These are phyloP conservation scores for Salix exigua DNA, from an alignment of 345 rosid genomes.

Conservation along the genomic window DNA sequence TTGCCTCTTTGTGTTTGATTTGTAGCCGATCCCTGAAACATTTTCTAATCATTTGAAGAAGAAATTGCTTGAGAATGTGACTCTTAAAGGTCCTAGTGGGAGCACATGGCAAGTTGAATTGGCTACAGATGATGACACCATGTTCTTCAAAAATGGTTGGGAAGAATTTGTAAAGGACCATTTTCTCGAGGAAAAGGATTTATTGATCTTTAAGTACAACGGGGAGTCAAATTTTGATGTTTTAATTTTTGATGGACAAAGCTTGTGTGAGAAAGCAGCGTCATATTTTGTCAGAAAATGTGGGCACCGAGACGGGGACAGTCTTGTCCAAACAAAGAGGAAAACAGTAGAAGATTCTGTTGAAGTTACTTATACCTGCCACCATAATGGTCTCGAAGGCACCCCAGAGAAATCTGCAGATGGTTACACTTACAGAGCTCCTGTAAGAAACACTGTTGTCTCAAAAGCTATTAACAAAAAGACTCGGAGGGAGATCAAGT, in stretches of 20 bases:
- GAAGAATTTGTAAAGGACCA: slow-evolving; percentile 53
- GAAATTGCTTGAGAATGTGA: slow-evolving; percentile 48
- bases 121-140: slow-evolving; percentile 29
- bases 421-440: slow-evolving; percentile 10
- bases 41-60: slow-evolving; percentile 45
- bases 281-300: slow-evolving; percentile 63
- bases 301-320: slow-evolving; percentile 33
- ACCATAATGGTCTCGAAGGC: slow-evolving; percentile 19
- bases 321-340: slow-evolving; percentile 26
- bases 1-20: neutral
- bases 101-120: slow-evolving; percentile 49
- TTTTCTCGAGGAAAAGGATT: slow-evolving; percentile 53
- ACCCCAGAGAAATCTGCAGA: slow-evolving; percentile 23
- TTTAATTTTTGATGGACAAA: slow-evolving; percentile 55
- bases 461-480: slow-evolving; percentile 12
- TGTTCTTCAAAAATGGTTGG: slow-evolving; percentile 63
- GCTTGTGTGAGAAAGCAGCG: slow-evolving; percentile 68
- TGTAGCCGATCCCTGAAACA: slow-evolving; percentile 63
- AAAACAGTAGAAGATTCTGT: slow-evolving; percentile 26
- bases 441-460: slow-evolving; percentile 4
- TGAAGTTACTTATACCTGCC: slow-evolving; percentile 20
- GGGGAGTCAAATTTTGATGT: slow-evolving; percentile 76
- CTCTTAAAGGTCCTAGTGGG: slow-evolving; percentile 74
- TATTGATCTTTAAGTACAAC: slow-evolving; percentile 64
- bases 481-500: slow-evolving; percentile 8